These are phyloP conservation scores for Lipomyces sp. DNA, from an alignment of 805 yeast genomes.

Conservation along the genomic window DNA sequence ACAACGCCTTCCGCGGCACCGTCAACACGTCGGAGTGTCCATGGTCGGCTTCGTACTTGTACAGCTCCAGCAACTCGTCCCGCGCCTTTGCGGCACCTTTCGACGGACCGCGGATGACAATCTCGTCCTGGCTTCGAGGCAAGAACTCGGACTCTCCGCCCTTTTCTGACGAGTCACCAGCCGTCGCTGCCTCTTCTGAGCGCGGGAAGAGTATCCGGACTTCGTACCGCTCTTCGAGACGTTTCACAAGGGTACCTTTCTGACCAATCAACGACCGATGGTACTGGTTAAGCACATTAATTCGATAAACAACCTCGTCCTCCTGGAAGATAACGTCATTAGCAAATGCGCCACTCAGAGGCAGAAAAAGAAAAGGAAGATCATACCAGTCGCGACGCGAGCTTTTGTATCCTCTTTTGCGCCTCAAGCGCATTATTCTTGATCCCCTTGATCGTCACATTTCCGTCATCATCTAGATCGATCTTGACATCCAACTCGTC, in stretches of 20 bases:
- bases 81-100: constrained; percentile 80
- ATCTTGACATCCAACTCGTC: constrained; percentile 73
- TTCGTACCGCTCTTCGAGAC: constrained; percentile 82
- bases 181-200: constrained; percentile 26
- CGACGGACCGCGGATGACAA: constrained; percentile 81
- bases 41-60: constrained; percentile 83
- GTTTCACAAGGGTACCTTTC: constrained; percentile 72
- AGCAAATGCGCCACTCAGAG: background rate
- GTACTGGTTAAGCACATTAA: constrained; percentile 70
- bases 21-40: constrained; percentile 62
- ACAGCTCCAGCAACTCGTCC: constrained; percentile 77
- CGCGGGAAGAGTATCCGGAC: constrained; percentile 78
- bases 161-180: constrained; percentile 1
- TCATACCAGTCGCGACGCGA: constrained; percentile 60
- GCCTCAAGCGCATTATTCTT: constrained; percentile 76
- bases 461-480: constrained; percentile 62
- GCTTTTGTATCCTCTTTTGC: constrained; percentile 52
- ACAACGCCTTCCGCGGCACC: constrained; percentile 71
- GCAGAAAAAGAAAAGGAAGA: background rate
- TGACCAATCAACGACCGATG: constrained; percentile 84
- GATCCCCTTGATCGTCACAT: constrained; percentile 68
- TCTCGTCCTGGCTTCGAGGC: constrained; percentile 50
- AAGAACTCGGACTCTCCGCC: constrained; percentile 18
- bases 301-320: constrained; percentile 66
- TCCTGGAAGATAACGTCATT: constrained; percentile 38